These are phyloP conservation scores for Nigrograna mackinnonii DNA, from an alignment of 2,329 filamentous ascomycete species.

Conservation along the genomic window DNA sequence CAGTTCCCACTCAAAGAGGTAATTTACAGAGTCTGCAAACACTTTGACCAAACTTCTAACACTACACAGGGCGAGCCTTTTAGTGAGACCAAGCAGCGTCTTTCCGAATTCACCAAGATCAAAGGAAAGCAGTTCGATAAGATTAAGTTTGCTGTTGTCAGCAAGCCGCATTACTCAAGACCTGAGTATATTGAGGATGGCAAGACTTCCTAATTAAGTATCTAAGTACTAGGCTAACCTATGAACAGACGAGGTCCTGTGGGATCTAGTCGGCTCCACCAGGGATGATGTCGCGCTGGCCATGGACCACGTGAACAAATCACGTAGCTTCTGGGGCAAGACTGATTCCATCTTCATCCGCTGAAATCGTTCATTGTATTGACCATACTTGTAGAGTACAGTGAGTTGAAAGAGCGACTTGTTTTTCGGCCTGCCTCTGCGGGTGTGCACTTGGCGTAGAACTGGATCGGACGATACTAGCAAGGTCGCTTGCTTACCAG, in stretches of 20 bases:
- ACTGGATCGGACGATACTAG: no score
- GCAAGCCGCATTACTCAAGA: constrained; percentile 70
- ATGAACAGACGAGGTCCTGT: constrained; percentile 48
- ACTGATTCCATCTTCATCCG: constrained; percentile 68
- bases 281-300: constrained; percentile 50
- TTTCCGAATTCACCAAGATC: constrained; percentile 89
- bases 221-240: constrained; percentile 8
- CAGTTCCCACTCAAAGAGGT: constrained; percentile 84
- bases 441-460: no score
- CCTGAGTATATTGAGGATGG: constrained; percentile 86
- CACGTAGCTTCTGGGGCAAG: constrained; percentile 61
- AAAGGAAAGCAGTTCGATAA: constrained; percentile 99
- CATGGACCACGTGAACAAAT: constrained; percentile 67
- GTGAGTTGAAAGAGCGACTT: no score
- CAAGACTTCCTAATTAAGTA: constrained; percentile 52
- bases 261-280: constrained; percentile 41
- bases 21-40: neutral
- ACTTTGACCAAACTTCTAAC: constrained; percentile 17
- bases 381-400: no score
- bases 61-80: constrained; percentile 74
- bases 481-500: no score
- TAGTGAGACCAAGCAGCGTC: constrained; percentile 88
- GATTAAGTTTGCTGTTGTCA: constrained; percentile 87
- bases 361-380: no score
- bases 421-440: no score